Percentiles rank a stretch among this genome's conserved stretches.
phyloP scores from a whole-genome alignment of 2,329 filamentous ascomycete genomes.

The Trichoderma arundinaceum region DNA sequence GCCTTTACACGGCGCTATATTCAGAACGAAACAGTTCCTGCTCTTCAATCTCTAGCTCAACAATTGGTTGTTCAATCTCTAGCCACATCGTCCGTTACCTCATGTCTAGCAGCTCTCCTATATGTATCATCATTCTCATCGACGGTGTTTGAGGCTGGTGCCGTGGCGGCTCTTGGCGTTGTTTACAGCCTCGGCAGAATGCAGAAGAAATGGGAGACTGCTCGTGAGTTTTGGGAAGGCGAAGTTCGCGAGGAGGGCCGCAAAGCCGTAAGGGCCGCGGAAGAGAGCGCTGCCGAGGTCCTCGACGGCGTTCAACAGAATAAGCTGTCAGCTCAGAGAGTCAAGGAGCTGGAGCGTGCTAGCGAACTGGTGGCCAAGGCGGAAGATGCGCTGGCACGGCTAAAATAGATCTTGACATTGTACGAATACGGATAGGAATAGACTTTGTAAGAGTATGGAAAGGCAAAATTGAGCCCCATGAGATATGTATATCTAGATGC shows the following conservation, averaged over 20 bases:
- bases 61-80: slow-evolving; percentile 76
- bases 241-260: slow-evolving; percentile 71
- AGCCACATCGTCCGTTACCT: slow-evolving; percentile 70
- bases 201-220: slow-evolving; percentile 67
- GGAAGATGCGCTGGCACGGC: slow-evolving; percentile 53
- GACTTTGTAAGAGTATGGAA: slow-evolving; percentile 23
- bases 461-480: slow-evolving; percentile 13
- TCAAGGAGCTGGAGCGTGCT: slow-evolving; percentile 48
- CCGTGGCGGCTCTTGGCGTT: slow-evolving; percentile 65
- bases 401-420: slow-evolving; percentile 48
- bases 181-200: slow-evolving; percentile 64
- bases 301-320: slow-evolving; percentile 45
- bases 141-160: slow-evolving; percentile 64
- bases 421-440: slow-evolving; percentile 36
- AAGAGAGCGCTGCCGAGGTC: slow-evolving; percentile 57
- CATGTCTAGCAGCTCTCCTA: slow-evolving; percentile 59
- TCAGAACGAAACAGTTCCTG: slow-evolving; percentile 68
- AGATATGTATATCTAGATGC: slow-evolving; percentile 27
- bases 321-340: slow-evolving; percentile 37
- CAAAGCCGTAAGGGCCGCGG: slow-evolving; percentile 63
- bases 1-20: slow-evolving; percentile 71
- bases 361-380: slow-evolving; percentile 56
- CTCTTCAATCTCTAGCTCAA: slow-evolving; percentile 74
- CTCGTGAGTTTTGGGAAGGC: slow-evolving; percentile 66
- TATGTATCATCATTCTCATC: slow-evolving; percentile 62